Conservation (phyloP, 768 basidiomycete genomes). For the Lactarius tabidus region DNA sequence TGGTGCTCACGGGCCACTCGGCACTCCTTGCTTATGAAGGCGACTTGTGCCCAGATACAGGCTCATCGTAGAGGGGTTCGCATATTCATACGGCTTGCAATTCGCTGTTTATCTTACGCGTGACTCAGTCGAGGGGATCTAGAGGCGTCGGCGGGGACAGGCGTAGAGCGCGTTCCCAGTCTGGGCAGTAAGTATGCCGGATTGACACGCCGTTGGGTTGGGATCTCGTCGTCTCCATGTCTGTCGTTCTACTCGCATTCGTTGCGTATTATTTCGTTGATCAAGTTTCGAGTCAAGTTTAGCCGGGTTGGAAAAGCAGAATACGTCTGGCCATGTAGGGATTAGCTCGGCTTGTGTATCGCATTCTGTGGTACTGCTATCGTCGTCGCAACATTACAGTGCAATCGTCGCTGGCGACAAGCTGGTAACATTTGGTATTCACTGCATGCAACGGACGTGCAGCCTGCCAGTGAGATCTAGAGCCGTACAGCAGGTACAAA, state of each 20-base stretch:
- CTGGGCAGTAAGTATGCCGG: slow-evolving; percentile 45
- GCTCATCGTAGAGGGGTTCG: slow-evolving; percentile 55
- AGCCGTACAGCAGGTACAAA: too few species aligned
- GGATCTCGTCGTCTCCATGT: slow-evolving; percentile 49
- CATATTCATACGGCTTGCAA: slow-evolving; percentile 55
- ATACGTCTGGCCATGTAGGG: too few species aligned
- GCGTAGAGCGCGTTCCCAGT: slow-evolving; percentile 38
- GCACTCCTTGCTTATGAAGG: slow-evolving; percentile 49
- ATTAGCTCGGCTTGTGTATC: too few species aligned
- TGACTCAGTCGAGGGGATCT: slow-evolving; percentile 36
- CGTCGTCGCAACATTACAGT: too few species aligned
- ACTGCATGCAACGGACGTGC: too few species aligned
- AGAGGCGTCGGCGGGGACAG: too few species aligned
- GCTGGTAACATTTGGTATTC: too few species aligned
- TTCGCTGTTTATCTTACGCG: slow-evolving; percentile 70
- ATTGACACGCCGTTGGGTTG: slow-evolving; percentile 50
- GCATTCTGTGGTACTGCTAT: too few species aligned
- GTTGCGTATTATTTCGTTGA: slow-evolving; percentile 25
- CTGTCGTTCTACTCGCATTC: slow-evolving; percentile 33
- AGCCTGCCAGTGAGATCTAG: too few species aligned
- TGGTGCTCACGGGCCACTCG: slow-evolving; percentile 40
- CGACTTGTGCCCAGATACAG: slow-evolving; percentile 52
- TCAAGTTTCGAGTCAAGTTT: too few species aligned
- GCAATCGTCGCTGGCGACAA: too few species aligned
- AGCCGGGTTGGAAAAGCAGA: background rate